Percentiles rank a stretch among this genome's conserved stretches.
Conservation (phyloP, 352 stramenopile species). For the Pythium monospermum region DNA sequence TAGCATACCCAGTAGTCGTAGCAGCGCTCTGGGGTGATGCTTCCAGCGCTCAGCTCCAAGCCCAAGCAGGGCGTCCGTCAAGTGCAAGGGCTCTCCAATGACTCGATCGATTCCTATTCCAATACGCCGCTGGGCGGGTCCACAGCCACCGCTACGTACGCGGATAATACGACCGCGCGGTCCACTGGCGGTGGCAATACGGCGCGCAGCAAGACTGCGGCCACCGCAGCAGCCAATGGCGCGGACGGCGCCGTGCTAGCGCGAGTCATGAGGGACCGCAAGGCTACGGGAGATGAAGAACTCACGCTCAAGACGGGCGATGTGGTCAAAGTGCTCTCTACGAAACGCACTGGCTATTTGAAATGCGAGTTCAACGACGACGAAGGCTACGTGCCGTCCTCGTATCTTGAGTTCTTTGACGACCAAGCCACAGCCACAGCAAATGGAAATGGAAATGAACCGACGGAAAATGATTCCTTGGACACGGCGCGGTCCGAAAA, state of each 20-base stretch:
- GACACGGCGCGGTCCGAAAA: slow-evolving; percentile 36
- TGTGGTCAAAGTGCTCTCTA: slow-evolving; percentile 67
- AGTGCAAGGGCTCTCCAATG: slow-evolving; percentile 74
- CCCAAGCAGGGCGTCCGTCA: slow-evolving; percentile 81
- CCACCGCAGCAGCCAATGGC: slow-evolving; percentile 14
- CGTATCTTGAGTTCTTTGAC: slow-evolving; percentile 81
- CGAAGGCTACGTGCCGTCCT: slow-evolving; percentile 75
- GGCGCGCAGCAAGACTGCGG: slow-evolving; percentile 19
- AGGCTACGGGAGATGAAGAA: slow-evolving; percentile 71
- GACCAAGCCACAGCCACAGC: slow-evolving; percentile 9
- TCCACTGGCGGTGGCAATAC: slow-evolving; percentile 19
- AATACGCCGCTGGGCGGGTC: slow-evolving; percentile 40
- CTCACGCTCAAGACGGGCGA: slow-evolving; percentile 56
- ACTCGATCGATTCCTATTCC: slow-evolving; percentile 84
- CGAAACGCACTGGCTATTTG: slow-evolving; percentile 75
- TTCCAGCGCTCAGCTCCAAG: slow-evolving; percentile 76
- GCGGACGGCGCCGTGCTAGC: slow-evolving; percentile 30
- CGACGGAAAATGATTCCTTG: not conserved
- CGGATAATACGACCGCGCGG: slow-evolving; percentile 46
- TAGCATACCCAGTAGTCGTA: too few species aligned
- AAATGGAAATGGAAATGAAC: slow-evolving; percentile 8
- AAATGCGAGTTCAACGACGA: slow-evolving; percentile 75
- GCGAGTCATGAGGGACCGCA: slow-evolving; percentile 66
- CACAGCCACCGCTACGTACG: slow-evolving; percentile 33
- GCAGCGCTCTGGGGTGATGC: too few species aligned